These are phyloP conservation scores for Boletus sp. DNA, from an alignment of 1,284 basidiomycete genomes.

Conservation along the genomic window DNA sequence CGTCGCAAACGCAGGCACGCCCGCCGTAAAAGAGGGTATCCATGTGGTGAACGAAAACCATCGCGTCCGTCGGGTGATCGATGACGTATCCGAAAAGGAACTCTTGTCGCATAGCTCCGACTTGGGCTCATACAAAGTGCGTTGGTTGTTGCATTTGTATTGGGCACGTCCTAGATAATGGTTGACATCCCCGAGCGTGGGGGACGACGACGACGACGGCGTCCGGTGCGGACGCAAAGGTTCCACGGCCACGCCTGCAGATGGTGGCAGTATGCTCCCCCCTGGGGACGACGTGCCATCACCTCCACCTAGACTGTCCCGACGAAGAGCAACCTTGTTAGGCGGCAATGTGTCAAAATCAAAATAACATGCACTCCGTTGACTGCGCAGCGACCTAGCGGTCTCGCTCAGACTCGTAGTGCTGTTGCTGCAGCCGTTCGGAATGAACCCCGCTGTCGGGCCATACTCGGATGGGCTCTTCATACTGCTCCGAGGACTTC, in stretches of 20 bases:
- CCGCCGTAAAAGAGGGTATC: conserved; percentile 46
- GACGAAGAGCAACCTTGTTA: neutral
- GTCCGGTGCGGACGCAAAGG: neutral
- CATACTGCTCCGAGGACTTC: neutral
- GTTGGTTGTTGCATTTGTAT: conserved; percentile 28
- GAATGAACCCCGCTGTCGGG: conserved; percentile 31
- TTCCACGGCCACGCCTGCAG: neutral
- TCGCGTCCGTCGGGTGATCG: neutral
- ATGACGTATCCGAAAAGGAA: neutral
- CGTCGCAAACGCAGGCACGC: conserved; percentile 60
- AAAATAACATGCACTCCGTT: conserved; percentile 20
- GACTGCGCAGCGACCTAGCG: conserved; percentile 12
- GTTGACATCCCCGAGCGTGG: conserved; percentile 7
- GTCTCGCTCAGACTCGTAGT: conserved; percentile 12
- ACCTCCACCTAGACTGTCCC: neutral
- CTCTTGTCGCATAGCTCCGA: conserved; percentile 1
- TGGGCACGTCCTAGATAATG: conserved; percentile 25
- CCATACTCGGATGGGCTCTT: conserved; percentile 16
- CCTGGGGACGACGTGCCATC: neutral
- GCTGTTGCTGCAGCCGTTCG: conserved; percentile 11
- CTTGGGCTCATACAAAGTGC: neutral
- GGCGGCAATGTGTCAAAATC: conserved; percentile 33
- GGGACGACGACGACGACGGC: neutral
- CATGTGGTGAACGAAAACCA: conserved; percentile 34
- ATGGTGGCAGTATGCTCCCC: neutral